These are phyloP conservation scores for Erysimum pusillum DNA, from an alignment of 441 rosid genomes.

Conservation along the genomic window DNA sequence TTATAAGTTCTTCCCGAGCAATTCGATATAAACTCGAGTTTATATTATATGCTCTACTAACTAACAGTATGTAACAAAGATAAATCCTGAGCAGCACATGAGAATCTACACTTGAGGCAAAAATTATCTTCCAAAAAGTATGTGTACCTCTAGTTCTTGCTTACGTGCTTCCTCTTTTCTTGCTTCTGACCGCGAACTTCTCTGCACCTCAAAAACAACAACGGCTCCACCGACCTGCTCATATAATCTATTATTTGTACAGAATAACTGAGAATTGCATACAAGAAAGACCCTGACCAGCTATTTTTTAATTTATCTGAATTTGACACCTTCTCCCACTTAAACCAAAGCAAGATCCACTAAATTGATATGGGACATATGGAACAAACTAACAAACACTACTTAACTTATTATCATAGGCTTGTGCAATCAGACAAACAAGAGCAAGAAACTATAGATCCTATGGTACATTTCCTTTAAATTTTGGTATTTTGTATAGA, in stretches of 20 bases:
- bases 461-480: neutral
- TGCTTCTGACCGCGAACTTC: conserved; percentile 93
- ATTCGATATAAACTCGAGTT: no score
- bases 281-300: conserved; percentile 14
- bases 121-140: neutral
- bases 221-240: conserved; percentile 81
- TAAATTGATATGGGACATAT: neutral
- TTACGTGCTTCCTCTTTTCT: conserved; percentile 84
- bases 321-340: conserved; percentile 11
- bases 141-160: conserved; percentile 76
- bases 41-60: no score
- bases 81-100: conserved; percentile 14
- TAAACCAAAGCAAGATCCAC: conserved; percentile 16
- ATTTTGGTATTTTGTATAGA: neutral
- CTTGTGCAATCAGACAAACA: conserved; percentile 13
- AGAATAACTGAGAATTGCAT: neutral
- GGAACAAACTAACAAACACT: conserved; percentile 14
- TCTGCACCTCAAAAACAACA: conserved; percentile 88
- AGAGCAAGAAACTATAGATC: conserved; percentile 2
- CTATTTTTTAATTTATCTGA: neutral
- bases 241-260: conserved; percentile 28
- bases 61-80: conserved; percentile 18
- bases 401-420: neutral
- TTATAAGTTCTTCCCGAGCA: neutral
- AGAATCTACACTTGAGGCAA: neutral